Base-by-base conservation (phyloP, 352 stramenopile genomes). In the Pythium pyrilobum region DNA sequence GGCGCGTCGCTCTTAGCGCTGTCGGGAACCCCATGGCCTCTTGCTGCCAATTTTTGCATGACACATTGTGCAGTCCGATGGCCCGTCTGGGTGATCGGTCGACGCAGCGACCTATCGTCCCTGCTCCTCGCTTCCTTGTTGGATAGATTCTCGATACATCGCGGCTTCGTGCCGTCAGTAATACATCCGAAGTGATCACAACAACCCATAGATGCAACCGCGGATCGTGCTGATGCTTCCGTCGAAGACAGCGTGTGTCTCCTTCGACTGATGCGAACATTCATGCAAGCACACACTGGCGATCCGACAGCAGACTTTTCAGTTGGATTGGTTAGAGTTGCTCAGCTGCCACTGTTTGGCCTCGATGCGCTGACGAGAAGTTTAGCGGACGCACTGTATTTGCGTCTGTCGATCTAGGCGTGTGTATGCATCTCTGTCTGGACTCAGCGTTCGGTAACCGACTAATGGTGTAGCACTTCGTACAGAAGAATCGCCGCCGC, bases 401-500 rank as follows among this genome's bases (percentile, higher is more conserved):
- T 16, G 6, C n/a, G 6, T 42, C 37, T 16, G 8, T 42, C 11
- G 8, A 9, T 23, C 7, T 42, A 7, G 37, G 8, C 12, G 37
- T 42, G 8, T 42, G 3, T 50, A 38, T 54, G 34, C 8, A 18
- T 20, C 8, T 40, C 18, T 1, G 33, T 46, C 13, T 2, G 24
- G 7, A 12, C 7, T 12, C 12, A 34, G 29, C 29, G 12, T 34
- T 7, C 13, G 10, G 10, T 32, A 21, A 3, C 12, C 15, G 4
- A 36, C 53, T 82, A 87, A 52, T 81, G 74, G 27, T 85, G 75
- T n/a, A 90, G 64, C 13, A 87, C 67, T 53, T 90, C 74, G 46
- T 92, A 90, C 28, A 92, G 65, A 27, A 92, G 67, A 45, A 92
- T 84, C 10, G 75, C 82, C 2, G 82, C 71, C 1, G 82, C 82